Base-by-base conservation (phyloP, 148 eudicot species). In the Chenopodium quinoa region DNA sequence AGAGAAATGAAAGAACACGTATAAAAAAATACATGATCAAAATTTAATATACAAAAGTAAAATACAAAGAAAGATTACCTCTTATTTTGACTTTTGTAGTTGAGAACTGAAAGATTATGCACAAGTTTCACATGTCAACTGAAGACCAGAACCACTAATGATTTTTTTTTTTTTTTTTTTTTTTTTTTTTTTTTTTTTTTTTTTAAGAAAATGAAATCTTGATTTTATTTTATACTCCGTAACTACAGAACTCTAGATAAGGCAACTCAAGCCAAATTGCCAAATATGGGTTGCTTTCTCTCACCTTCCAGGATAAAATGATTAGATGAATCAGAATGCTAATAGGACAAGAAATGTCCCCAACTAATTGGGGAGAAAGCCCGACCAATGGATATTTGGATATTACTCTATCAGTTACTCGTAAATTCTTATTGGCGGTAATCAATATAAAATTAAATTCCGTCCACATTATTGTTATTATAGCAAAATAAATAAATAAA, bases 21-120 rank as follows among this genome's bases (percentile, higher is more conserved):
- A 58, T 14, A 46, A 54, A 2, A 2, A 52, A 14, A 50, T n/a
- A 44, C 8, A 47, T 48, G 60, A 50, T 14, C n/a, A 32, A 14
- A 68, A 69, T 69, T 22, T 25, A 71, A 40, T 7, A 40, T 40
- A 40, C 44, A 40, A 40, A 40, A 40, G 44, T 40, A 32, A 69
- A 69, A 69, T 20, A 17, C 46, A 69, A 14, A 69, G n/a, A 69
- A 32, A 32, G 12, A 46, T 71, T 71, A 71, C 74, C 74, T 71
- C 13, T 1, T 56, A 22, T 22, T 62, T 20, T 62, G 66, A 62
- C 25, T 62, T 40, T 4, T 62, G 66, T 62, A 62, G 66, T 62
- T 62, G 66, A 62, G 66, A 20, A 22, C 25, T 8, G 65, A 73
- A 73, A 73, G 11, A 17, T 71, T 20, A 32, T 22, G 58, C 76